Evolutionary conservation across 2,329 filamentous ascomycete genomes (phyloP), one percentile per base, ranked within the genome.

Genomic region (Trichoderma koningiopsis): DNA sequence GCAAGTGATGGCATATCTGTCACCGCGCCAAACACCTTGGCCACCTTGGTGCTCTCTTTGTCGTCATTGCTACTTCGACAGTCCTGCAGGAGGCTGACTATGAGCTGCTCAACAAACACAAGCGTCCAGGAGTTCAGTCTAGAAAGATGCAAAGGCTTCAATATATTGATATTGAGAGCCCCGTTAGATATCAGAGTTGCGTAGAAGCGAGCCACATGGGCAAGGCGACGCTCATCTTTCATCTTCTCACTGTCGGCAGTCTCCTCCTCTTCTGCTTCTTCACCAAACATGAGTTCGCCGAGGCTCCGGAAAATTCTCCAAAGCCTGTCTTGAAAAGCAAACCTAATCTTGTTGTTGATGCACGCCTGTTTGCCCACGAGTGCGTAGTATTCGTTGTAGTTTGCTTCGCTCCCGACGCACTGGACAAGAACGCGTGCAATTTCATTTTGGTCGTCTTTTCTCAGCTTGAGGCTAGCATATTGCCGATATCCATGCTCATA

Each of bases 311-410:
- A 96, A 11, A 95, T 84, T 74, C 92, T 93, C 90, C 94, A 97
- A 0, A 98, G 83, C 8, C 91, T 88, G 75, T 95, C 94, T 77
- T 96, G 92, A 77, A 98, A 96, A 1, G 92, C 90, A 81, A 95
- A 95, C 71, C 89, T 88, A 73, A 96, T 86, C 74, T 89, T 89
- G 73, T 89, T 89, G 70, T 94, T 92, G 4, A 84, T 84, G 75
- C 94, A 96, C 10, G 97, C 85, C 72, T 90, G 90, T 59, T 88
- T 88, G 11, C 93, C 94, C 47, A 99, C 90, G 0, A 97, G 83
- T 0, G 92, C 92, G 77, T 99, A 99, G 81, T 97, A 99, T 0
- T 92, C 92, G 75, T 99, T 99, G 80, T 97, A 97, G 0, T 85
- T 85, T 68, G 90, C 85, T 80, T 98, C 96, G 3, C 91, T 91